Evolutionary conservation across 306 rosid species (phyloP).

Genomic region (Dryas octopetala): DNA sequence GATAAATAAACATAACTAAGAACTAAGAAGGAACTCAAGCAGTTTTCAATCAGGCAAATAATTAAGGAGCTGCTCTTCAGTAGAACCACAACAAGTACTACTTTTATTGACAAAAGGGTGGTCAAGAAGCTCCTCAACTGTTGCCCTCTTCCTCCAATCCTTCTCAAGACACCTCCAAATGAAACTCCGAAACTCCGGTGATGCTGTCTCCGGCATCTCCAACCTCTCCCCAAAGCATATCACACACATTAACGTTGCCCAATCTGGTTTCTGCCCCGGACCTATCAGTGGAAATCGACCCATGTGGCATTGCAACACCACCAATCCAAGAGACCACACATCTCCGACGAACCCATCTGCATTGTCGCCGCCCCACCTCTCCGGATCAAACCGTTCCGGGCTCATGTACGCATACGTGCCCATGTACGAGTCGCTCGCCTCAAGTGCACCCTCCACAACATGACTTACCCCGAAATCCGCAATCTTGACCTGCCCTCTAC

Average conservation of each 20-base stretch:
- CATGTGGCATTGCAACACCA: conserved; percentile 48
- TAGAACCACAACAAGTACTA: background rate
- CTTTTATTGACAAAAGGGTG: conserved; percentile 48
- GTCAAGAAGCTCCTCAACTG: conserved; percentile 51
- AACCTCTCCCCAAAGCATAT: conserved; percentile 53
- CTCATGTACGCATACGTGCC: conserved; percentile 78
- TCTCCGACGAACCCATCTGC: conserved; percentile 57
- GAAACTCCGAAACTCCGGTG: conserved; percentile 45
- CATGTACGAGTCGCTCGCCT: conserved; percentile 8
- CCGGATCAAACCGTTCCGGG: conserved; percentile 68
- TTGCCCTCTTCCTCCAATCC: conserved; percentile 73
- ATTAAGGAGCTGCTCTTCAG: conserved; percentile 17
- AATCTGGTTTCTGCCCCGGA: conserved; percentile 50
- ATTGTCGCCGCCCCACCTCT: conserved; percentile 47
- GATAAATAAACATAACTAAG: too few relatives aligned
- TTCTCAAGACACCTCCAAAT: conserved; percentile 59
- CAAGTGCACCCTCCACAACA: conserved; percentile 25
- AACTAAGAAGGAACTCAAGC: background rate
- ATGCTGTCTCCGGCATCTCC: conserved; percentile 53
- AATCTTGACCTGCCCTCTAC: conserved; percentile 54
- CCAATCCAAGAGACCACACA: conserved; percentile 67
- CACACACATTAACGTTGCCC: conserved; percentile 60
- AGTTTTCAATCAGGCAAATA: conserved; percentile 4
- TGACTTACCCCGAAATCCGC: conserved; percentile 77
- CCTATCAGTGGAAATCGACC: conserved; percentile 56